A percentile compares a stretch with the other conserved stretches of the same genome.
Evolutionary conservation across 1,139 yeast genomes (phyloP).

Genomic region (Chernovozyma aurita): DNA sequence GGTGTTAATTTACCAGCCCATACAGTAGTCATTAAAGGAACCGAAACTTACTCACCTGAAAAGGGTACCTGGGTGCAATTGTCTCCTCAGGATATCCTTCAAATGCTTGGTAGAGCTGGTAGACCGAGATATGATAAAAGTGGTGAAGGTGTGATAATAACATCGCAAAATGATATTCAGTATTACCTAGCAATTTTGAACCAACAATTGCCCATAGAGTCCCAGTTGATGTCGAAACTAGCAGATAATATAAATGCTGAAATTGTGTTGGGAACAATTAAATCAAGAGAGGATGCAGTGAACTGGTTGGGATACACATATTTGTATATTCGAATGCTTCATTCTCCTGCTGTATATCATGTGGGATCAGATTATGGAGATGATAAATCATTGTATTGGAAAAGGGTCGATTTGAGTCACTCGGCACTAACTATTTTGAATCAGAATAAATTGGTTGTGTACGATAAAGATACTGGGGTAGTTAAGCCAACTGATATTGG

Average conservation of each 20-base stretch:
- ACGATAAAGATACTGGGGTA: conserved; percentile 45
- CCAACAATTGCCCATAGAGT: conserved; percentile 90
- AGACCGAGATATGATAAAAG: conserved; percentile 88
- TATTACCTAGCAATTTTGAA: conserved; percentile 85
- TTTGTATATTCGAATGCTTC: conserved; percentile 73
- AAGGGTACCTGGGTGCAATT: conserved; percentile 84
- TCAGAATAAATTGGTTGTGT: conserved; percentile 53
- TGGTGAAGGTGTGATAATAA: conserved; percentile 93
- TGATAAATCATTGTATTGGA: conserved; percentile 45
- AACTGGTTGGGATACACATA: conserved; percentile 81
- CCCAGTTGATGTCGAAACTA: conserved; percentile 69
- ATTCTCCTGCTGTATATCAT: conserved; percentile 68
- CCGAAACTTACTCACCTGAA: conserved; percentile 90
- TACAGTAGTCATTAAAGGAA: conserved; percentile 91
- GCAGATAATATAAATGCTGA: conserved; percentile 86
- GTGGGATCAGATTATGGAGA: conserved; percentile 64
- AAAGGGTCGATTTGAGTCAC: conserved; percentile 66
- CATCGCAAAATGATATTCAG: conserved; percentile 80
- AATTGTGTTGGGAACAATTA: conserved; percentile 67
- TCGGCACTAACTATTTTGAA: conserved; percentile 65
- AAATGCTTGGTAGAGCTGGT: conserved; percentile 97
- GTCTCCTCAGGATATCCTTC: conserved; percentile 90
- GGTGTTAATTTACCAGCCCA: conserved; percentile 98
- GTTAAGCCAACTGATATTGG: conserved; percentile 71
- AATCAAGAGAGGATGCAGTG: conserved; percentile 59